Conservation (phyloP, 1,284 basidiomycete species). For the Heliocybe sulcata region DNA sequence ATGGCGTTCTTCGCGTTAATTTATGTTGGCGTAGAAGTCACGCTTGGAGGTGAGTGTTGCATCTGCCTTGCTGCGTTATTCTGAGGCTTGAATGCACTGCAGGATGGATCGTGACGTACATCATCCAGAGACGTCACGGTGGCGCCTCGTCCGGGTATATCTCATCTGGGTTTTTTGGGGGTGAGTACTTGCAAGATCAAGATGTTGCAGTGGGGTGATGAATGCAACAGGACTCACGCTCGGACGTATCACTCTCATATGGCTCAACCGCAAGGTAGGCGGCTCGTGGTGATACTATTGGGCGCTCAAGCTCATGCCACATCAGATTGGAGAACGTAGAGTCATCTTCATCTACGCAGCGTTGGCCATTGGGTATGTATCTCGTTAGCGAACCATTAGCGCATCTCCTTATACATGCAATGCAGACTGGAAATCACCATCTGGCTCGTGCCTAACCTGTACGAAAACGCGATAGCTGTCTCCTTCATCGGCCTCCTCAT, state of each 20-base stretch:
- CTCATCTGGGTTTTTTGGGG: constrained; percentile 48
- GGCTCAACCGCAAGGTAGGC: constrained; percentile 48
- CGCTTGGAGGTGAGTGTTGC: constrained; percentile 38
- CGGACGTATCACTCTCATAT: constrained; percentile 47
- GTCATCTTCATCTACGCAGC: constrained; percentile 45
- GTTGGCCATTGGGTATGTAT: constrained; percentile 44
- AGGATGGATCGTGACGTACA: constrained; percentile 54
- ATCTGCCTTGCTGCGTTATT: background rate
- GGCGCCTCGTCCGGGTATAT: constrained; percentile 44
- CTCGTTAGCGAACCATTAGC: background rate
- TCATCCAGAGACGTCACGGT: constrained; percentile 38
- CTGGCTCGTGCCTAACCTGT: constrained; percentile 25
- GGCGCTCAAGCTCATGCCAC: background rate
- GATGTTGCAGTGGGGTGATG: background rate
- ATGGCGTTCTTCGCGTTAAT: constrained; percentile 58
- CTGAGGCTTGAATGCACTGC: background rate
- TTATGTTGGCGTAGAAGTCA: constrained; percentile 64
- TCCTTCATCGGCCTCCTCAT: constrained; percentile 25
- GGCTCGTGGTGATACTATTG: background rate
- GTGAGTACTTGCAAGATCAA: constrained; percentile 6
- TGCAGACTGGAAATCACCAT: constrained; percentile 26
- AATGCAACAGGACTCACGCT: constrained; percentile 38
- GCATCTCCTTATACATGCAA: background rate
- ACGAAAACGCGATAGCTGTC: constrained; percentile 29
- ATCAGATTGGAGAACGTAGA: constrained; percentile 44